These are phyloP conservation scores for Rossbeevera mucosa DNA, from an alignment of 768 basidiomycete species.

Conservation along the genomic window DNA sequence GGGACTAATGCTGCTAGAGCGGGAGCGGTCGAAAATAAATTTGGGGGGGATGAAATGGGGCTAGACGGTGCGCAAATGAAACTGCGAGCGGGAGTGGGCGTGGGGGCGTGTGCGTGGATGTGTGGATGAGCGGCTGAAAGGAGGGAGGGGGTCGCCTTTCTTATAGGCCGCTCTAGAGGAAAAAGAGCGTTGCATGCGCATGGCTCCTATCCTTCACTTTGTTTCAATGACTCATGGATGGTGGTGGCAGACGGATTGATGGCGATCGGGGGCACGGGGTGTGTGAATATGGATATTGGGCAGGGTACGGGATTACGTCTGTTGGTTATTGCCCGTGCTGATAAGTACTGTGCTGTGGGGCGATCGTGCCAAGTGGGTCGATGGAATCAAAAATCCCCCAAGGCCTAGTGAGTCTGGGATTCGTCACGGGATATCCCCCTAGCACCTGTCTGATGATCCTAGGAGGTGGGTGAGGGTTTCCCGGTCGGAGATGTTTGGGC, in stretches of 20 bases:
- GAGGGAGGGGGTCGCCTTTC: background rate
- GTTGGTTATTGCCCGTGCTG: background rate
- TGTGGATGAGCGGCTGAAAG: background rate
- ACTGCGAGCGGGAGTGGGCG: background rate
- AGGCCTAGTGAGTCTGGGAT: background rate
- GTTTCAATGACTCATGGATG: background rate
- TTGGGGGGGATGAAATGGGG: background rate
- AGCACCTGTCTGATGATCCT: background rate
- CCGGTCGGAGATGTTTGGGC: background rate
- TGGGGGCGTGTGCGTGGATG: background rate
- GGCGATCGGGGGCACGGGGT: conserved; percentile 16
- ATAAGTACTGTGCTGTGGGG: background rate
- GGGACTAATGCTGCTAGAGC: background rate
- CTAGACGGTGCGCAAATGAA: background rate
- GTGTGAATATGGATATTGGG: background rate
- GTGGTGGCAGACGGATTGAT: background rate
- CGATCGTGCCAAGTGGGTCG: conserved; percentile 1
- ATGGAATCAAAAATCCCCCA: background rate
- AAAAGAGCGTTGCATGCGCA: conserved; percentile 6
- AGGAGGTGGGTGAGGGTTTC: background rate
- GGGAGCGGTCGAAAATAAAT: background rate
- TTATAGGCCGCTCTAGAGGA: conserved; percentile 14
- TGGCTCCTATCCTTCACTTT: background rate
- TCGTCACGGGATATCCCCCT: background rate
- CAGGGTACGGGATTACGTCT: conserved; percentile 12